Base-by-base conservation (phyloP, 305 asterid genomes). In the Fraxinus angustifolia region DNA sequence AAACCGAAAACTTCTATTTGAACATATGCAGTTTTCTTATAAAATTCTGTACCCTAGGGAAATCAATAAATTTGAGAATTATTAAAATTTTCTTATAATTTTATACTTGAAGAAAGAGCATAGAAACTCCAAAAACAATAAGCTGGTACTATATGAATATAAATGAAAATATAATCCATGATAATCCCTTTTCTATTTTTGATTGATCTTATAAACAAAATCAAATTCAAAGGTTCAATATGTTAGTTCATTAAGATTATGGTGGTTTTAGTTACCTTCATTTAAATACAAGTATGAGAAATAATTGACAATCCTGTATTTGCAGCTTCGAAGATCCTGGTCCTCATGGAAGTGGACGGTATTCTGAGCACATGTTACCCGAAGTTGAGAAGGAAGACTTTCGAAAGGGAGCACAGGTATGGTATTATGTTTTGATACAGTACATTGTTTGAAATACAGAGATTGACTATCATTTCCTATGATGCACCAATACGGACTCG, bases 311-410 rank as follows among this genome's bases (percentile, higher is more conserved):
- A 76, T 31, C 85, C 83, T 83, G 72, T 82, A 76, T 86, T 75
- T 84, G 81, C 91, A 96, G 99, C 93, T 96, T 94, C 79, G 99
- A 90, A 90, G 99, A 96, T 89, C 99, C 99, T 82, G 99, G 99
- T 68, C 98, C 98, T n/a, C 98, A 94, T 89, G 99, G 99, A 83
- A 92, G 87, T 87, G 99, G 99, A 60, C 90, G 99, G 86, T 96
- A 93, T 87, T 94, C 91, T 10, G 94, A 91, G 78, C 90, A 83
- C 84, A 96, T 96, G 99, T 80, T 96, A 76, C 98, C 99, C 33
- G 98, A 96, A 88, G 98, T 96, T 19, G 97, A 93, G 90, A 92
- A 89, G 90, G 90, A 90, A 81, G 88, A 90, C 82, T 94, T 96
- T 73, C 94, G 99, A 78, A 96, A 96, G 97, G 99, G 99, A 83